phyloP scores from a whole-genome alignment of 768 basidiomycete species.

The Fibroporia radiculosa region DNA sequence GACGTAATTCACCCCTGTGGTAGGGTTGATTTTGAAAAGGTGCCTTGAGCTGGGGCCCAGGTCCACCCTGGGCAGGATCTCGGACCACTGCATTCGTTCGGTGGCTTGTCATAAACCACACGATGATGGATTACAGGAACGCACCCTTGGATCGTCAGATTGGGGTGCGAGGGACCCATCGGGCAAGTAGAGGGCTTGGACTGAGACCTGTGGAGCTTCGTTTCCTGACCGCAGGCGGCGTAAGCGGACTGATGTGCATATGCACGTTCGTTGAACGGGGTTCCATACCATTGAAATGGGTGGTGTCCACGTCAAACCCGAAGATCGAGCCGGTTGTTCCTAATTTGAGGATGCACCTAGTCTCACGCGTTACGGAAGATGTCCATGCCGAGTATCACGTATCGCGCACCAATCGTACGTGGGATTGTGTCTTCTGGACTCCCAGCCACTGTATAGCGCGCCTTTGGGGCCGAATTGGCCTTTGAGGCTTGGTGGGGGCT shows the following conservation, averaged over 20 bases:
- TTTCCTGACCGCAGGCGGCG: conserved; percentile 46
- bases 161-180: conserved; percentile 32
- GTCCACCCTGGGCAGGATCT: conserved; percentile 66
- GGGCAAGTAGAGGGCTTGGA: conserved; percentile 48
- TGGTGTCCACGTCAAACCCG: conserved; percentile 92
- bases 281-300: conserved; percentile 77
- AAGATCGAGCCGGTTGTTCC: conserved; percentile 66
- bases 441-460: conserved; percentile 93
- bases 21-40: conserved; percentile 66
- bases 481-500: conserved; percentile 85
- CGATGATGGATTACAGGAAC: no score
- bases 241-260: neutral
- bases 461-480: conserved; percentile 98
- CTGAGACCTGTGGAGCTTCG: conserved; percentile 76
- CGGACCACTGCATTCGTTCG: conserved; percentile 81
- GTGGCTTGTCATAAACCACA: neutral
- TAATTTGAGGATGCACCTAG: conserved; percentile 84
- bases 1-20: conserved; percentile 59
- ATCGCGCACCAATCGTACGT: conserved; percentile 71
- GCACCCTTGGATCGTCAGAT: conserved; percentile 46
- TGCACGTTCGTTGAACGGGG: neutral
- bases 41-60: conserved; percentile 86
- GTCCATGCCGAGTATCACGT: neutral
- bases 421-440: conserved; percentile 83
- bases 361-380: neutral